Evolutionary conservation across 257 asterid species (phyloP), one percentile per base, ranked within the genome.

Genomic region (Paulownia fortunei): DNA sequence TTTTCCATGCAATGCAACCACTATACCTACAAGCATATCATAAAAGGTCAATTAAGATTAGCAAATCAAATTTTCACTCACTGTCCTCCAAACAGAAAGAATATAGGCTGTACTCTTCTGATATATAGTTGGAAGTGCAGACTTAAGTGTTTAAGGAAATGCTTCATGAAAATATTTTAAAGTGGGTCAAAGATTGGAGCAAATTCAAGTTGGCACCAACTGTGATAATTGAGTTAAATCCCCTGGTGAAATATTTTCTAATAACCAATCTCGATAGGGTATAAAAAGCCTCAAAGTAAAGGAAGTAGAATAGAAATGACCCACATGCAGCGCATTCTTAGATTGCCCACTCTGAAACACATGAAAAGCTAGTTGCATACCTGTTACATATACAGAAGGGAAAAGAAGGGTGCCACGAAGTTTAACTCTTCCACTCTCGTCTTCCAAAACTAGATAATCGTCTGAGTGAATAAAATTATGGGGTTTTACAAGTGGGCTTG

Each of bases 361-460:
- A 71, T 16, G 18, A 62, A 55, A 49, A 81, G 72, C 64, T 72
- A 46, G 77, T 26, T 12, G 71, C 87, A 76, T 75, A 93, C 99
- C 99, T 82, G 98, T 96, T 73, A 90, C 97, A 61, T 87, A 96
- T 32, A 82, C 83, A 55, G 97, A 92, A 76, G 97, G 97, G 63
- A 69, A 79, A 77, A 95, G 89, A 73, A 49, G 72, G 79, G 80
- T 30, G 37, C 98, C 96, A 55, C 91, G 78, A 12, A 93, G 92
- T 85, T 89, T 93, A 73, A 96, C 96, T 90, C 99, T 88, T 84
- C 99, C 99, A 74, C 97, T 90, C 82, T 93, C 99, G 64, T 96
- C 99, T 87, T 96, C 99, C 88, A 96, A 74, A 83, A 89, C 72
- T 80, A 96, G 86, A 83, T 84, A 81, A 84, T 93, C 99, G 36